Evolutionary conservation across 805 yeast species (phyloP), one percentile per base, ranked within the genome.

Genomic region (Ogataea sp.): DNA sequence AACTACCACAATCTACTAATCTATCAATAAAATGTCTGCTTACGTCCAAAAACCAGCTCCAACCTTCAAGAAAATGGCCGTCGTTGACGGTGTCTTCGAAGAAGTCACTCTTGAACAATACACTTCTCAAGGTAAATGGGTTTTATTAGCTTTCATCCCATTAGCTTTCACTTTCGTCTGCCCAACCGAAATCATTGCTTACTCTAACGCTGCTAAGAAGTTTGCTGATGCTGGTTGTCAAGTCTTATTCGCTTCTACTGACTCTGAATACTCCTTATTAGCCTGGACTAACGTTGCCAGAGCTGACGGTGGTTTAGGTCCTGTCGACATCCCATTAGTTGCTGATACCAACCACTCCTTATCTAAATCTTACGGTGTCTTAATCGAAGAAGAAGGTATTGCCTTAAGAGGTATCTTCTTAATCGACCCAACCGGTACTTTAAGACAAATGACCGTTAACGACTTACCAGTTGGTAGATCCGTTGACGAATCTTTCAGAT

Each of bases 381-480:
- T 93, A 64, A 70, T 93, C 48, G 95, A 83, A 76, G 97, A 93
- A 51, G 97, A 77, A 59, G 98, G 98, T 71, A 67, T 93, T 59
- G 96, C 96, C 56, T 78, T 90, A 64, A 88, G 98, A 79, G 99
- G 98, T 68, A 82, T 90, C 70, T 93, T 93, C 75, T 70, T 93
- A 70, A 93, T 93, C 59, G 97, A 93, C 75, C 97, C 97, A 65
- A 76, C 82, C 69, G 97, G 97, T 58, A 66, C 66, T 56, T 78
- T 93, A 58, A 87, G 97, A 83, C 98, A 93, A 75, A 75, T 83
- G 71, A 90, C 97, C 71, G 75, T 93, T 77, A 93, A 93, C 78
- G 97, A 93, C 70, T 83, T 90, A 67, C 96, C 98, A 67, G 99
- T 93, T 54, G 98, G 98, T 67, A 88, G 98, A 78, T 83, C 85